Evolutionary conservation across 148 eudicot genomes (phyloP).

Genomic region (Silene uniflora): DNA sequence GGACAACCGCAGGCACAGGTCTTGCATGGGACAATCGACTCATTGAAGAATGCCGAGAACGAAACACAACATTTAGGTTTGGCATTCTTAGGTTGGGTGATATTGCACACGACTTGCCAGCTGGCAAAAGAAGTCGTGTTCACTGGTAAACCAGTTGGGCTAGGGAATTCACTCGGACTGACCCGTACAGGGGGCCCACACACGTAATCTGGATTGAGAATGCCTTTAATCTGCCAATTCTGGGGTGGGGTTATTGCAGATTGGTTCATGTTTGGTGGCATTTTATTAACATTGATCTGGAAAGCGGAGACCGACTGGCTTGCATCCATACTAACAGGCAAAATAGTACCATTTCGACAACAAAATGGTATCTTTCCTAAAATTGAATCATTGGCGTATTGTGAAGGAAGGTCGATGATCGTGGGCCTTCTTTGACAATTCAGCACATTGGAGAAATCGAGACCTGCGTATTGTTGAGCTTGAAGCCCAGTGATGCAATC

Average conservation of each 20-base stretch:
- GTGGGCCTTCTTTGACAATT: conserved; percentile 59
- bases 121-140: conserved; percentile 37
- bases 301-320: conserved; percentile 49
- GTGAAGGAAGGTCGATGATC: conserved; percentile 56
- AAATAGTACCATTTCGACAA: conserved; percentile 69
- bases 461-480: conserved; percentile 34
- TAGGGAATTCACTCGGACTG: conserved; percentile 51
- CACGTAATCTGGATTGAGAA: conserved; percentile 54
- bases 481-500: conserved; percentile 50
- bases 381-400: conserved; percentile 45
- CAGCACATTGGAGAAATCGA: conserved; percentile 58
- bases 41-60: conserved; percentile 44
- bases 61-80: conserved; percentile 51
- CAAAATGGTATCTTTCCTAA: conserved; percentile 52
- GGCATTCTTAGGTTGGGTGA: conserved; percentile 41
- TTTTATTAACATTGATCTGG: conserved; percentile 55
- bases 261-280: conserved; percentile 66
- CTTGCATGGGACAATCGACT: conserved; percentile 45
- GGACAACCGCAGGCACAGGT: conserved; percentile 78
- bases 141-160: conserved; percentile 36
- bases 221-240: conserved; percentile 56
- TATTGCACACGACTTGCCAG: conserved; percentile 55
- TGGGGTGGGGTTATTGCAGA: conserved; percentile 51
- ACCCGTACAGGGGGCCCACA: conserved; percentile 73
- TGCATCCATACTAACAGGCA: conserved; percentile 61